Percentiles rank a stretch among this genome's conserved stretches.
Conservation (phyloP, 2,329 filamentous ascomycete genomes). For the Claviceps sp. region DNA sequence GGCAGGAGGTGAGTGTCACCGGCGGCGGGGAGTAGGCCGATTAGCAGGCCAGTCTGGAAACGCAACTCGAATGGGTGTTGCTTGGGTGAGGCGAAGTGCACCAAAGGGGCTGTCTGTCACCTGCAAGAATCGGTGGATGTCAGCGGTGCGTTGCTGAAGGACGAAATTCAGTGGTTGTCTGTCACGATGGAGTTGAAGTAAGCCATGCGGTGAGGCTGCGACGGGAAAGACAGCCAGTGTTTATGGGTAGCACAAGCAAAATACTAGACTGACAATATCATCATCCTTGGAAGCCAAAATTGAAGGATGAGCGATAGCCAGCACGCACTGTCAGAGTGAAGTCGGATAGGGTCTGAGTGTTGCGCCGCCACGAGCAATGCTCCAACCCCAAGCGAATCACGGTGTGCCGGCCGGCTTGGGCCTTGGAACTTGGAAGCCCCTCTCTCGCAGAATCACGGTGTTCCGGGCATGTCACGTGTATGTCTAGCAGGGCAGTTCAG, state of each 20-base stretch:
- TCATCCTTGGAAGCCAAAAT: not conserved
- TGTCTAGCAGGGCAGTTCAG: not conserved
- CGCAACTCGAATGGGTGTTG: not conserved
- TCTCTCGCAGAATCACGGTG: not conserved
- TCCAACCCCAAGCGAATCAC: not conserved
- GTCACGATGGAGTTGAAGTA: constrained; percentile 1
- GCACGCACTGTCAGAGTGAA: not conserved
- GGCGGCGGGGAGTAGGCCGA: not conserved
- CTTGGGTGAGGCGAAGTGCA: not conserved
- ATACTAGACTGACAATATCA: not conserved
- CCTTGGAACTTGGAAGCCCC: not conserved
- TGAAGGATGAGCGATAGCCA: not conserved
- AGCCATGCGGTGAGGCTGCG: not conserved
- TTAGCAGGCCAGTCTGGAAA: not conserved
- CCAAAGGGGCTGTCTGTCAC: not conserved
- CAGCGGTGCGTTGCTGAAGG: not conserved
- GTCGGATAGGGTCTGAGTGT: not conserved
- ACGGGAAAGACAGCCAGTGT: not conserved
- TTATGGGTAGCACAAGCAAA: not conserved
- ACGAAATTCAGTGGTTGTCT: not conserved
- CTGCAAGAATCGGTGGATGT: not conserved
- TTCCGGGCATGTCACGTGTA: not conserved
- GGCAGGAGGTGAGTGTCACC: not conserved
- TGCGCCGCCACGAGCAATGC: constrained; percentile 1
- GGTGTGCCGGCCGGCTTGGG: not conserved